Evolutionary conservation across 2,329 filamentous ascomycete genomes (phyloP), one percentile per base, ranked within the genome.

Genomic region (Penicillium occitanis): DNA sequence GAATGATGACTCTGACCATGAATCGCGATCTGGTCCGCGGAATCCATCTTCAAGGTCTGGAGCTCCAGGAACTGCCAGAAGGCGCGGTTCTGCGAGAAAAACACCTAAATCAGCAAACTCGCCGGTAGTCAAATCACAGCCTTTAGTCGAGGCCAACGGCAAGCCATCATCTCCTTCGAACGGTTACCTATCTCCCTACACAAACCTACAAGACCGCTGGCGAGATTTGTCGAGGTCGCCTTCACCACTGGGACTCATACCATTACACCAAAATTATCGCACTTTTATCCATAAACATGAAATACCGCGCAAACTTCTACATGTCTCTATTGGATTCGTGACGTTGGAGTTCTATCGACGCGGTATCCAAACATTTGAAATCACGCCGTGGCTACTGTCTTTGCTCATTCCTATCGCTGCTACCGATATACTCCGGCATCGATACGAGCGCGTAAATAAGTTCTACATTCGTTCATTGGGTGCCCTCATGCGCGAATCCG

Each of bases 291-390:
- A 99, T 84, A 93, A 92, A 73, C 94, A 99, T 79, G 95, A 99
- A 80, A 93, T 99, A 63, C 95, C 95, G 10, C 90, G 95, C 72
- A 99, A 99, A 79, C 83, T 89, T 48, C 85, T 99, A 44, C 95
- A 99, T 77, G 92, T 98, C 66, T 97, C 93, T 58, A 99, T 99
- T 75, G 95, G 95, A 64, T 98, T 98, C 81, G 85, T 98, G 68
- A 92, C 94, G 22, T 86, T 97, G 55, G 91, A 90, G 82, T 86
- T 98, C 44, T 99, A 98, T 78, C 84, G 87, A 60, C 87, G 86
- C 30, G 94, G 93, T 65, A 86, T 90, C 5, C 93, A 97, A 77
- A 87, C 91, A 0, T 83, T 82, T 22, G 81, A 89, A 19, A 94
- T 99, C 61, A 90, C 93, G 51, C 94, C 95, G 0, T 92, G 91